Conservation (phyloP, 441 rosid species). For the Euphorbia celastroides region DNA sequence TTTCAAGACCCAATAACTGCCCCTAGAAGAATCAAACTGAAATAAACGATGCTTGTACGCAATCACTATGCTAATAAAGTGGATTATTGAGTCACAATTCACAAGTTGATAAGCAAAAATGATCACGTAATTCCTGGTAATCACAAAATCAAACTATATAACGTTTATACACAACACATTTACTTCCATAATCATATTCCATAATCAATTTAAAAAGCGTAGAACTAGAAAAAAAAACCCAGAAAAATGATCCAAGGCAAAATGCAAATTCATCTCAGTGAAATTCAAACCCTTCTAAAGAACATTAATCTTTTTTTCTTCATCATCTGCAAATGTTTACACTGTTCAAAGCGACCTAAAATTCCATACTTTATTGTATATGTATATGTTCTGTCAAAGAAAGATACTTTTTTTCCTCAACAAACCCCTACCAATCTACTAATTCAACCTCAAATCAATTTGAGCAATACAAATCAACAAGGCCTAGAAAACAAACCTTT, state of each 20-base stretch:
- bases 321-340: conserved; percentile 8
- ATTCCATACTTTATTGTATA: conserved; percentile 14
- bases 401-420: conserved; percentile 15
- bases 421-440: conserved; percentile 29
- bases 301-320: not conserved
- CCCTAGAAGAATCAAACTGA: not conserved
- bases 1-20: not conserved
- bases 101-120: not conserved
- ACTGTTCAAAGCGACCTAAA: conserved; percentile 18
- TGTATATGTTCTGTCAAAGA: conserved; percentile 7
- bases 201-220: no score
- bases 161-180: not conserved
- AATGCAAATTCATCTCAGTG: not conserved
- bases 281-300: conserved; percentile 8
- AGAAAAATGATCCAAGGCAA: not conserved
- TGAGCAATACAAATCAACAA: conserved; percentile 23
- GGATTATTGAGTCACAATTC: not conserved
- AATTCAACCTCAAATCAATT: conserved; percentile 25
- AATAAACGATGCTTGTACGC: not conserved
- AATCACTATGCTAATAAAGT: not conserved
- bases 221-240: not conserved
- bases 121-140: not conserved
- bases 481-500: conserved; percentile 25
- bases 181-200: no score
- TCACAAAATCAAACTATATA: not conserved